Conservation (phyloP, 1,284 basidiomycete genomes). For the Cerioporus squamosus region DNA sequence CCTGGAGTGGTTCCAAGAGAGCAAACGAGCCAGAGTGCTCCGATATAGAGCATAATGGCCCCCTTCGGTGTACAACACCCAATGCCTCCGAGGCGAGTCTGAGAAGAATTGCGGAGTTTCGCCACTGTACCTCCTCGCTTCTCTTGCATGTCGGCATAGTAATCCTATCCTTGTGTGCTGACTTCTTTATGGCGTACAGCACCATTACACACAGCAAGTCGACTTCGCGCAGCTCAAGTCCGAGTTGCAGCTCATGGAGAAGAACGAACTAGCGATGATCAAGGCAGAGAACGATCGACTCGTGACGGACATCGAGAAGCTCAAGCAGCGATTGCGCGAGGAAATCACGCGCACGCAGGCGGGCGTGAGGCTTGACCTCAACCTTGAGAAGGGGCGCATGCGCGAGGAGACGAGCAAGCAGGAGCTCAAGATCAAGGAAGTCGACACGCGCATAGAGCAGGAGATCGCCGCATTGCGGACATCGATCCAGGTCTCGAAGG, state of each 20-base stretch:
- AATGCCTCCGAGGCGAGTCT: no score
- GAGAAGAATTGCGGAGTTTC: no score
- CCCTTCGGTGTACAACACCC: no score
- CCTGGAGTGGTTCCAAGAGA: no score
- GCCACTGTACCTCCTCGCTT: neutral
- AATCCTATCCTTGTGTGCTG: neutral
- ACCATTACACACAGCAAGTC: slow-evolving; percentile 95
- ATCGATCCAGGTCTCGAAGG: slow-evolving; percentile 92
- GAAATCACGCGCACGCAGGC: slow-evolving; percentile 93
- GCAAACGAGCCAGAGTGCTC: no score
- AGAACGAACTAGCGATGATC: slow-evolving; percentile 96
- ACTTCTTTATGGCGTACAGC: slow-evolving; percentile 46
- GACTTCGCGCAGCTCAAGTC: slow-evolving; percentile 98
- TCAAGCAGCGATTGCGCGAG: slow-evolving; percentile 93
- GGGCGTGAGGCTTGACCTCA: slow-evolving; percentile 93
- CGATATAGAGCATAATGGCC: no score
- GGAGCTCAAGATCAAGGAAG: slow-evolving; percentile 97
- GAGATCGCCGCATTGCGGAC: slow-evolving; percentile 93
- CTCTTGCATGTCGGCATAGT: neutral
- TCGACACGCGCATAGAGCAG: slow-evolving; percentile 96
- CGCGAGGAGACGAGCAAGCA: slow-evolving; percentile 92
- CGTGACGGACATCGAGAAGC: slow-evolving; percentile 90
- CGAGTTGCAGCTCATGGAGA: slow-evolving; percentile 95
- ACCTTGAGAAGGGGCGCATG: slow-evolving; percentile 96
- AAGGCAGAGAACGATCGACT: slow-evolving; percentile 96